Evolutionary conservation across 495 filamentous ascomycete species (phyloP), one percentile per base, ranked within the genome.

Genomic region (Polyplosphaeria fusca): DNA sequence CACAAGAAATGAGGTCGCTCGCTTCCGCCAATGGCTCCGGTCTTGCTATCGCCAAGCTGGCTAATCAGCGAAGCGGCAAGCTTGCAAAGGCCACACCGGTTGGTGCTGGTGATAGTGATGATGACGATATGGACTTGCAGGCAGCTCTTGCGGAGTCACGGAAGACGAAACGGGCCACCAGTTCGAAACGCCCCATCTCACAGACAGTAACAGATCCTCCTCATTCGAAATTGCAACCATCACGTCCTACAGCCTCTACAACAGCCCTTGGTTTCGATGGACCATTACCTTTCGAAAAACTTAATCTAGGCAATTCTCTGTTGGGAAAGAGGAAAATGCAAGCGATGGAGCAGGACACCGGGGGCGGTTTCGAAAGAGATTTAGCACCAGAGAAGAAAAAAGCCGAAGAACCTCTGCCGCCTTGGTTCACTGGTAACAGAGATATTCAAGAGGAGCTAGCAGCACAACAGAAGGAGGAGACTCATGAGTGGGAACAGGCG

Each of bases 281-380:
- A 0, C 89, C 91, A 1, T 72, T 97, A 14, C 92, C 92, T 0
- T 97, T 97, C 63, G 89, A 96, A 67, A 88, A 86, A 41, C 75
- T 98, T 1, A 80, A 88, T 64, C 80, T 92, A 59, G 78, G 77
- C 53, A 74, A 79, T 67, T 78, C 75, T 18, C 74, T 85, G 14
- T 77, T 82, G 47, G 72, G 71, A 19, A 77, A 71, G 62, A 84
- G 79, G 65, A 76, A 72, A 41, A 71, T 37, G 42, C 57, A 51
- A 42, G 43, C 59, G 54, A 62, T 58, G 3, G 75, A 78, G 16
- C 74, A 82, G 14, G 83, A 84, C 4, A 61, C 77, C 46, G 80
- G 80, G 19, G 89, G 88, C 7, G 89, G 90, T 0, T 94, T 92
- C 68, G 73, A 83, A 32, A 80, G 77, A 59, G 76, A 79, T 23